Conservation (phyloP, 805 yeast genomes). For the Candida easanensis region DNA sequence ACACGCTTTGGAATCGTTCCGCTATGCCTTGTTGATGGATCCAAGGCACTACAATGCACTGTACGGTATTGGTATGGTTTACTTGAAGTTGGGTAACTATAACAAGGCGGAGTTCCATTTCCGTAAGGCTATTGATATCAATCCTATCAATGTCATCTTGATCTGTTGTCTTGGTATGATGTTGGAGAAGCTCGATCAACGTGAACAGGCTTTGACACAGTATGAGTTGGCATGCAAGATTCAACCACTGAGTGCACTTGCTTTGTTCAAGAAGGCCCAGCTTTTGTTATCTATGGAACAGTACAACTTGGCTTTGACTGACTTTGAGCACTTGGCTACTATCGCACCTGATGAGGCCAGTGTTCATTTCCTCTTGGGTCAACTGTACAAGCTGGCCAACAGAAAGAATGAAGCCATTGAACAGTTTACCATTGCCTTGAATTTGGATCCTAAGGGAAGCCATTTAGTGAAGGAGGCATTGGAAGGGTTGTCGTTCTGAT, state of each 20-base stretch:
- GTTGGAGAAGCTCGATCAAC: constrained; percentile 68
- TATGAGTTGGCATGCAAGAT: constrained; percentile 79
- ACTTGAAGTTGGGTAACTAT: constrained; percentile 79
- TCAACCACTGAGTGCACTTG: constrained; percentile 83
- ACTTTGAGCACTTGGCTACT: constrained; percentile 67
- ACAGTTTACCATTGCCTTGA: constrained; percentile 85
- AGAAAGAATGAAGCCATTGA: constrained; percentile 75
- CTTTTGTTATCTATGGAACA: constrained; percentile 67
- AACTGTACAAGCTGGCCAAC: constrained; percentile 73
- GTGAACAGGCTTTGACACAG: constrained; percentile 71
- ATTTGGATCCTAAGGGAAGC: constrained; percentile 89
- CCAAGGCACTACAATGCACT: constrained; percentile 89
- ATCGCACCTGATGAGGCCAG: constrained; percentile 94
- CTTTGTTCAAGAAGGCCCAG: constrained; percentile 87
- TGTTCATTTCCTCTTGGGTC: constrained; percentile 87
- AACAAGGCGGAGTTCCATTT: constrained; percentile 83
- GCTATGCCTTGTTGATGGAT: constrained; percentile 74
- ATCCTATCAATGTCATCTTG: constrained; percentile 85
- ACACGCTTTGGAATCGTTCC: constrained; percentile 78
- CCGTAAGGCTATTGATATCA: constrained; percentile 81
- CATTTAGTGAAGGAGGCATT: constrained; percentile 83
- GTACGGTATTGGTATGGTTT: constrained; percentile 95
- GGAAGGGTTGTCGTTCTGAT: constrained; percentile 38
- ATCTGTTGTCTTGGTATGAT: constrained; percentile 95
- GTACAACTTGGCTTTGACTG: constrained; percentile 67